Evolutionary conservation across 176 grass and related monocot genomes (phyloP).

Genomic region (Hsuehochloa calcarea): DNA sequence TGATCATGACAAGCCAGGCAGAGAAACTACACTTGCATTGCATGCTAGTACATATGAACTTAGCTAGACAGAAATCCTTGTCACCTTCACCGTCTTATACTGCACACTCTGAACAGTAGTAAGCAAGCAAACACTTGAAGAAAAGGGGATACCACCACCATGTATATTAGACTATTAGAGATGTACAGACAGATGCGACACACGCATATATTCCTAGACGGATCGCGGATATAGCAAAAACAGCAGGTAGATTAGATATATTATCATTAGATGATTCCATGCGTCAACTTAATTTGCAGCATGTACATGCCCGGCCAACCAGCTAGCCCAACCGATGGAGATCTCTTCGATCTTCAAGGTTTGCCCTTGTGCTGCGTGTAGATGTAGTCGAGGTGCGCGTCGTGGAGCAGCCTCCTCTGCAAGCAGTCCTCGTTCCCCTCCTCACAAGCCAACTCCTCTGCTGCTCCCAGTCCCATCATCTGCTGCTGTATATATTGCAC

Average conservation of each 20-base stretch:
- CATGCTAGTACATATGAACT: neutral
- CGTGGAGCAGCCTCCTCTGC: constrained; percentile 51
- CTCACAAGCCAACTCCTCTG: neutral
- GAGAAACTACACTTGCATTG: neutral
- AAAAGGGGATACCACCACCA: neutral
- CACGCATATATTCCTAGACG: neutral
- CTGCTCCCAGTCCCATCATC: neutral
- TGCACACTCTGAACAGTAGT: neutral
- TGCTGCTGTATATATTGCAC: neutral
- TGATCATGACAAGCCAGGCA: neutral
- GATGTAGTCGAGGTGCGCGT: constrained; percentile 77
- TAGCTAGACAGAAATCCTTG: neutral
- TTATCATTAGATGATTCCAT: neutral
- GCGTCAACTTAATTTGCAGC: neutral
- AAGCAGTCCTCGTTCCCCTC: constrained; percentile 37
- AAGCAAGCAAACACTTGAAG: neutral
- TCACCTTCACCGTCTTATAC: neutral
- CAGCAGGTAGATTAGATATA: neutral
- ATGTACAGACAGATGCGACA: constrained; percentile 17
- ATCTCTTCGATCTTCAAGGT: constrained; percentile 5
- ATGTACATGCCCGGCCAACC: neutral
- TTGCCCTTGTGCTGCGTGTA: constrained; percentile 68
- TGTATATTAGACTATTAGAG: neutral
- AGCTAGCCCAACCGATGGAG: neutral
- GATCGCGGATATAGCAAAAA: neutral